phyloP scores from a whole-genome alignment of 805 yeast species.

The Candida oleophila region DNA sequence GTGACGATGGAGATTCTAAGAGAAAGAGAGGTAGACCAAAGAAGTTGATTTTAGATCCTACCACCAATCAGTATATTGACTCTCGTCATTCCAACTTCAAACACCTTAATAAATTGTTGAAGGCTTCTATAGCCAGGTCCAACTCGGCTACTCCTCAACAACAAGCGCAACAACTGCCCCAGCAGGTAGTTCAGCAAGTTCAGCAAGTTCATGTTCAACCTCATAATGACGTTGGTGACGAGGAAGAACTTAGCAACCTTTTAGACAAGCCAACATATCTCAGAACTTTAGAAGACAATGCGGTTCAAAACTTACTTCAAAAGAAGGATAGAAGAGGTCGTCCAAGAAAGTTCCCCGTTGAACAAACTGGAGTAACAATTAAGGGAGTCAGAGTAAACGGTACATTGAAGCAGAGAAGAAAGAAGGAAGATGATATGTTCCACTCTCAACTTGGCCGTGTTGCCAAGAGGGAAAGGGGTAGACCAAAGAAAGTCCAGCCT shows the following conservation, averaged over 20 bases:
- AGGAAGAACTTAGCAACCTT: slow-evolving; percentile 16
- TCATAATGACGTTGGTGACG: slow-evolving; percentile 2
- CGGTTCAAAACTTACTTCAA: slow-evolving; percentile 32
- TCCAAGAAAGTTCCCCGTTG: slow-evolving; percentile 51
- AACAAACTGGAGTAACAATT: slow-evolving; percentile 43
- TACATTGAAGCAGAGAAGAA: slow-evolving; percentile 15
- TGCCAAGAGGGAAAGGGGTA: slow-evolving; percentile 14
- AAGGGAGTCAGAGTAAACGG: slow-evolving; percentile 44
- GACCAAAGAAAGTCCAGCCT: slow-evolving; percentile 10
- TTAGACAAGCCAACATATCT: slow-evolving; percentile 29
- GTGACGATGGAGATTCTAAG: slow-evolving; percentile 18
- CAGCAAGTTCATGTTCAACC: slow-evolving; percentile 4
- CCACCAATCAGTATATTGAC: slow-evolving; percentile 41
- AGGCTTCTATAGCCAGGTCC: slow-evolving; percentile 8
- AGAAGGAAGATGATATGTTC: slow-evolving; percentile 9
- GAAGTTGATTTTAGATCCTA: slow-evolving; percentile 38
- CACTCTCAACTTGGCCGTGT: slow-evolving; percentile 7
- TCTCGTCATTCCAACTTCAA: slow-evolving; percentile 42
- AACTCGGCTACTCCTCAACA: background rate
- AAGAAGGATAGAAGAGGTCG: slow-evolving; percentile 49
- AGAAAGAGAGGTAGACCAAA: slow-evolving; percentile 44
- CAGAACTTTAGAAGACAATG: slow-evolving; percentile 29
- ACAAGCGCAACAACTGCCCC: background rate
- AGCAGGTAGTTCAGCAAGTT: background rate
- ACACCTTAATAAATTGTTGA: slow-evolving; percentile 30